Percentiles rank a stretch among this genome's conserved stretches.
Conservation (phyloP, 1,284 basidiomycete species). For the Apiotrichum brassicae region DNA sequence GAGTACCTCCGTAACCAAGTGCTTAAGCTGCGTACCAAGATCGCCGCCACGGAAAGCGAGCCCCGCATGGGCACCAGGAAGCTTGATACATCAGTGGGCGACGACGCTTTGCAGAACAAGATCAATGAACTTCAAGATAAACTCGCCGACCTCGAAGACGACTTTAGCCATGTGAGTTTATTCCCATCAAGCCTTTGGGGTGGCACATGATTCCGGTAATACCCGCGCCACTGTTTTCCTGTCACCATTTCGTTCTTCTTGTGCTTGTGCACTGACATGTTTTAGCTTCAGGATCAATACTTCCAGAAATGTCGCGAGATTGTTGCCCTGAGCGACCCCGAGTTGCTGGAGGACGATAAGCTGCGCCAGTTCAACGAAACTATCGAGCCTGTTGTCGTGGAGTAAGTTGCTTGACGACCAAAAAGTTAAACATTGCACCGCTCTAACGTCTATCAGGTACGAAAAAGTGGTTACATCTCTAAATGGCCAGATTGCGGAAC, state of each 20-base stretch:
- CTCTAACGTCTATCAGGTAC: slow-evolving; percentile 50
- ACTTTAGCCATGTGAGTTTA: slow-evolving; percentile 39
- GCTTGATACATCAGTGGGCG: slow-evolving; percentile 57
- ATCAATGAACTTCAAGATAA: slow-evolving; percentile 15
- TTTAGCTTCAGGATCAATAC: slow-evolving; percentile 40
- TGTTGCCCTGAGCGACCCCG: slow-evolving; percentile 26
- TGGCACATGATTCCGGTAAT: background rate
- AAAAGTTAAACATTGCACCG: background rate
- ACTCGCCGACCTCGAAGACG: slow-evolving; percentile 35
- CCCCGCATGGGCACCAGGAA: slow-evolving; percentile 8
- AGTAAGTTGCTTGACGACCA: slow-evolving; percentile 46
- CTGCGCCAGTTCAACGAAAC: slow-evolving; percentile 78
- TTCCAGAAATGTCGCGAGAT: slow-evolving; percentile 41
- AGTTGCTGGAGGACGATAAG: slow-evolving; percentile 20
- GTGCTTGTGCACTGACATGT: background rate
- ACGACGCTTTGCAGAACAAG: slow-evolving; percentile 64
- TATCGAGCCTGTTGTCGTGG: slow-evolving; percentile 94
- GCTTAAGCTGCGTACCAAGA: slow-evolving; percentile 61
- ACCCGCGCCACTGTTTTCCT: background rate
- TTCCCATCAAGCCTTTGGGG: background rate
- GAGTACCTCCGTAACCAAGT: slow-evolving; percentile 90
- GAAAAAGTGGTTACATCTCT: slow-evolving; percentile 94
- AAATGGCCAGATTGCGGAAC: slow-evolving; percentile 78
- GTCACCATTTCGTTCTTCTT: background rate
- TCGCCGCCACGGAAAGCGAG: slow-evolving; percentile 62